Evolutionary conservation across 73 alveolate species (phyloP).

Genomic region (Symbiodinium natans): DNA sequence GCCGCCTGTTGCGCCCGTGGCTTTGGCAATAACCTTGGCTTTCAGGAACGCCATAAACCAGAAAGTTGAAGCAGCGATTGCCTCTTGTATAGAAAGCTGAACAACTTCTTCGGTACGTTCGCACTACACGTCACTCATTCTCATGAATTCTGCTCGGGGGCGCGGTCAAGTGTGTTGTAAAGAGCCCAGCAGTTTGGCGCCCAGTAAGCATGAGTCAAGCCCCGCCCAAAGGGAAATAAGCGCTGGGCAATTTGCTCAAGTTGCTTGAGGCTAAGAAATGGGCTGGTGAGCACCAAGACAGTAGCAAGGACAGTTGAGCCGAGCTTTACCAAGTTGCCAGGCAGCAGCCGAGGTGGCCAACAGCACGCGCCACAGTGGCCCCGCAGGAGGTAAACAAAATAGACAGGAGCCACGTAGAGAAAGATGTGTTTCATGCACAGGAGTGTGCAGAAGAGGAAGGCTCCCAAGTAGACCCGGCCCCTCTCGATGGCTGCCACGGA

Average conservation of each 20-base stretch:
- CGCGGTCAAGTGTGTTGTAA: constrained; percentile 94
- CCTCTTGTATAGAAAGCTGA: no score
- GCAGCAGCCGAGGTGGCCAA: neutral
- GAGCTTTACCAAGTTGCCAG: neutral
- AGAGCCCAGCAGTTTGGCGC: constrained; percentile 98
- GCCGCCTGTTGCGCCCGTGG: neutral
- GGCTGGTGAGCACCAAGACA: constrained; percentile 1
- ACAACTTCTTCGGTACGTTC: neutral
- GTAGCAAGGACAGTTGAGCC: constrained; percentile 19
- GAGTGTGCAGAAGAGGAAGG: constrained; percentile 33
- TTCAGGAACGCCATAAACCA: no score
- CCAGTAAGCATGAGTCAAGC: constrained; percentile 98
- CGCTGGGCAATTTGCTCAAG: constrained; percentile 95
- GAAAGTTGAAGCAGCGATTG: neutral
- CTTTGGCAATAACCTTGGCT: neutral
- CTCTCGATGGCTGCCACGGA: constrained; percentile 49
- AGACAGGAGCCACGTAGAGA: constrained; percentile 95
- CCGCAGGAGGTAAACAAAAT: constrained; percentile 84
- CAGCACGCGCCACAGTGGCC: constrained; percentile 59
- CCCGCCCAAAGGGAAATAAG: constrained; percentile 98
- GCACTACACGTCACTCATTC: neutral
- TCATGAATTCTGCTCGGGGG: neutral
- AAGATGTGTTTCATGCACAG: constrained; percentile 93
- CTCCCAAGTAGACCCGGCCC: constrained; percentile 35
- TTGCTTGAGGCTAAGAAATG: constrained; percentile 94